Percentiles rank a stretch among this genome's conserved stretches.
These are phyloP conservation scores for Vigna unguiculata DNA, from an alignment of 306 rosid genomes.

Conservation along the genomic window DNA sequence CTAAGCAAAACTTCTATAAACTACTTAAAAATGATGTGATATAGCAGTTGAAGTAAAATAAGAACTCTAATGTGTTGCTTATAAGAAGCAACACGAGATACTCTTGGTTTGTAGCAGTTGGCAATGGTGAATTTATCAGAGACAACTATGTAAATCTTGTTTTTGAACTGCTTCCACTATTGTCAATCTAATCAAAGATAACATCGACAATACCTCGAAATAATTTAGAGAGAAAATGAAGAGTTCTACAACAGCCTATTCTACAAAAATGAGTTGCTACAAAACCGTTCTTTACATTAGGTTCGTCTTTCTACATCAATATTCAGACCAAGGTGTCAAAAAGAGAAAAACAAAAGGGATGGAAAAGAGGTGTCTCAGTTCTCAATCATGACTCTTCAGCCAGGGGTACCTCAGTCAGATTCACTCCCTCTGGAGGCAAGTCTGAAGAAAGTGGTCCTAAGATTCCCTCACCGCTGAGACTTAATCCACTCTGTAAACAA, in stretches of 20 bases:
- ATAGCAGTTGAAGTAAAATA: no score
- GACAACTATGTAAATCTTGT: neutral
- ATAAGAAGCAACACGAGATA: no score
- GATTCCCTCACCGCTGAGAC: conserved; percentile 78
- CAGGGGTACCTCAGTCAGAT: conserved; percentile 69
- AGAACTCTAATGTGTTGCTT: no score
- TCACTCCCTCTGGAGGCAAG: conserved; percentile 85
- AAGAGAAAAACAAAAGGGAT: neutral
- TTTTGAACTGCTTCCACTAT: neutral
- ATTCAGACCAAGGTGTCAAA: conserved; percentile 13
- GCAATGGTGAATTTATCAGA: neutral
- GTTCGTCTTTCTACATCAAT: conserved; percentile 39
- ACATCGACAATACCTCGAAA: neutral
- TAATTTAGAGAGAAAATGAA: neutral
- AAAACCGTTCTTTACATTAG: conserved; percentile 6
- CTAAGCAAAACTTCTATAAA: no score
- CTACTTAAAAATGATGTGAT: no score
- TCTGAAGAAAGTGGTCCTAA: conserved; percentile 77
- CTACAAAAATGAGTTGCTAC: conserved; percentile 1
- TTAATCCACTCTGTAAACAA: conserved; percentile 79
- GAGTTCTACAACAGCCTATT: conserved; percentile 1
- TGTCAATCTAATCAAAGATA: neutral
- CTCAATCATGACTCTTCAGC: conserved; percentile 53
- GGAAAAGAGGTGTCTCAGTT: neutral
- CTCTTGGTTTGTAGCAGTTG: neutral